phyloP scores from a whole-genome alignment of 257 asterid genomes.

The Asclepias syriaca region DNA sequence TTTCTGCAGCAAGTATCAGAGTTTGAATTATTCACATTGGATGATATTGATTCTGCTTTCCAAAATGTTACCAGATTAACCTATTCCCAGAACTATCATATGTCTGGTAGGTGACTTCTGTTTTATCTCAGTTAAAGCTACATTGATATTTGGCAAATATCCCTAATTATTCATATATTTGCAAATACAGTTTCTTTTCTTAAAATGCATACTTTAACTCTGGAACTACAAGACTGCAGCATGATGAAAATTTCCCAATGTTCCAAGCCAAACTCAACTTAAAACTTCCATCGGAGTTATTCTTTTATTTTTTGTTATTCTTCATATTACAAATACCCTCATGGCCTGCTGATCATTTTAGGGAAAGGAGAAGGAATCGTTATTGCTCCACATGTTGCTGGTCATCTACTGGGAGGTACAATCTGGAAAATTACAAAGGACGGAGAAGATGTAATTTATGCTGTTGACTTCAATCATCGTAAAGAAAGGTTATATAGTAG shows the following conservation, averaged over 20 bases:
- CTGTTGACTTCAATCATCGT: conserved; percentile 96
- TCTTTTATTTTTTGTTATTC: conserved; percentile 9
- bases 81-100: conserved; percentile 81
- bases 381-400: conserved; percentile 97
- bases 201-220: not conserved
- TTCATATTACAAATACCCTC: conserved; percentile 23
- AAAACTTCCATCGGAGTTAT: not conserved
- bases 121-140: conserved; percentile 11
- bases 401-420: conserved; percentile 95
- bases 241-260: not conserved
- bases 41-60: conserved; percentile 86
- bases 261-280: not conserved
- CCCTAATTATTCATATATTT: not conserved
- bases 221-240: not conserved
- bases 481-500: conserved; percentile 69
- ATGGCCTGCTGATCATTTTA: conserved; percentile 23
- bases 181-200: not conserved
- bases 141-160: conserved; percentile 11
- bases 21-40: conserved; percentile 88
- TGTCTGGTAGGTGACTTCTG: conserved; percentile 59
- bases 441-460: conserved; percentile 99
- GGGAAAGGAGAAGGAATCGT: conserved; percentile 99
- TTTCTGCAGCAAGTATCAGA: conserved; percentile 89
- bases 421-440: conserved; percentile 93
- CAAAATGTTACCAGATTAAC: conserved; percentile 82